Base-by-base conservation (phyloP, 176 grass and related monocot genomes). In the Urochloa ruziziensis region DNA sequence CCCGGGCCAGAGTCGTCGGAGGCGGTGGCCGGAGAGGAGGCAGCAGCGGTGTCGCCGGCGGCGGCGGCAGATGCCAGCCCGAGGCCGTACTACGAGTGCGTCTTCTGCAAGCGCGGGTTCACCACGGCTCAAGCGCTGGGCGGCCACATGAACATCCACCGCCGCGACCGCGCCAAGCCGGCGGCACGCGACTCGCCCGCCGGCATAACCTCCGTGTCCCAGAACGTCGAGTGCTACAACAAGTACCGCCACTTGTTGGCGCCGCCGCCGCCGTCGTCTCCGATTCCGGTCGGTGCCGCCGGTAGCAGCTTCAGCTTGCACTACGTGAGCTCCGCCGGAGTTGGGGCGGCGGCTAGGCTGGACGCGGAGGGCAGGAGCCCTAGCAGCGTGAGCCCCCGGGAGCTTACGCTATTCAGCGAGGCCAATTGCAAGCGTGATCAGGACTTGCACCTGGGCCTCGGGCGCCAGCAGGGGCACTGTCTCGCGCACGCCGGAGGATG, bases 131-230 rank as follows among this genome's bases (percentile, higher is more conserved):
- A 93, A 73, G 91, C 91, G 23, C 84, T 93, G 3, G 91, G 91
- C 10, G 91, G 91, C n/a, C 88, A 93, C 85, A 93, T 90, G 91
- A 93, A 93, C 73, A 90, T 93, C 91, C 91, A 93, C 75, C 88
- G 92, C 56, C 86, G 77, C 12, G 86, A 80, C 56, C 88, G 85
- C 2, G 86, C 53, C 4, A 87, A 70, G 79, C 73, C 59, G 3
- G 19, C 58, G 2, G 19, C 43, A 33, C 67, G 78, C 51, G 43
- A 79, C 36, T 17, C 51, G 5, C 44, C 43, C 35, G 1, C 33
- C 0, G 18, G 33, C 67, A 59, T 27, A 12, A 15, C 52, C 3
- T 24, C 77, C 34, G 67, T 33, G 21, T 47, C 80, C 25, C 51
- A 42, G 62, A 32, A 63, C 72, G 27, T 77, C 53, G 62, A 85